phyloP scores from a whole-genome alignment of 352 stramenopile genomes.

The Phytophthora capsici region DNA sequence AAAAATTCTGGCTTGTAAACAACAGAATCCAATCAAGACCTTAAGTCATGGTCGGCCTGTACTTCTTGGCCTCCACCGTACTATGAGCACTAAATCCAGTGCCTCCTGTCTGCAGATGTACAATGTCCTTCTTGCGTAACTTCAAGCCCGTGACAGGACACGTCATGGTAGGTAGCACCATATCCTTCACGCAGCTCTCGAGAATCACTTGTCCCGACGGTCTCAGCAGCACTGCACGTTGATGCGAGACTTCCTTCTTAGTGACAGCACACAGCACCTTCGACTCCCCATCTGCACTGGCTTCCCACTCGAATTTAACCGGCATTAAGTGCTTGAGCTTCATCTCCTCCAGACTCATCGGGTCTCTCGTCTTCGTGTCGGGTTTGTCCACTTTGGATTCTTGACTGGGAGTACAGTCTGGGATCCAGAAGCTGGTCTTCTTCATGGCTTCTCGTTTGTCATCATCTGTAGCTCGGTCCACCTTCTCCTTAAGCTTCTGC shows the following conservation, averaged over 20 bases:
- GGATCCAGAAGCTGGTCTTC: constrained; percentile 88
- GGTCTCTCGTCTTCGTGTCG: constrained; percentile 78
- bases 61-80: constrained; percentile 89
- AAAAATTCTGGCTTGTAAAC: constrained; percentile 13
- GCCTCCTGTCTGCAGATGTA: constrained; percentile 76
- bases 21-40: background rate
- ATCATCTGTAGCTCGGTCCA: constrained; percentile 75
- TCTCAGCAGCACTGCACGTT: constrained; percentile 74
- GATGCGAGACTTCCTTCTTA: constrained; percentile 87
- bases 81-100: constrained; percentile 88
- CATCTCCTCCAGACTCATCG: constrained; percentile 84
- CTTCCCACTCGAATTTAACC: constrained; percentile 82
- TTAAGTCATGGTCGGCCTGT: constrained; percentile 78
- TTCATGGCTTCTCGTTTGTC: constrained; percentile 83
- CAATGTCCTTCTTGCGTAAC: constrained; percentile 87
- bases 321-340: constrained; percentile 91
- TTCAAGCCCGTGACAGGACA: constrained; percentile 86
- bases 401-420: constrained; percentile 74
- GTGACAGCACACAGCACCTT: constrained; percentile 75
- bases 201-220: constrained; percentile 85
- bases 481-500: constrained; percentile 72
- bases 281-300: constrained; percentile 16
- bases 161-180: constrained; percentile 87
- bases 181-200: constrained; percentile 81
- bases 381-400: constrained; percentile 59